phyloP scores from a whole-genome alignment of 177 flowering plant species.

The Vitis hybrid region DNA sequence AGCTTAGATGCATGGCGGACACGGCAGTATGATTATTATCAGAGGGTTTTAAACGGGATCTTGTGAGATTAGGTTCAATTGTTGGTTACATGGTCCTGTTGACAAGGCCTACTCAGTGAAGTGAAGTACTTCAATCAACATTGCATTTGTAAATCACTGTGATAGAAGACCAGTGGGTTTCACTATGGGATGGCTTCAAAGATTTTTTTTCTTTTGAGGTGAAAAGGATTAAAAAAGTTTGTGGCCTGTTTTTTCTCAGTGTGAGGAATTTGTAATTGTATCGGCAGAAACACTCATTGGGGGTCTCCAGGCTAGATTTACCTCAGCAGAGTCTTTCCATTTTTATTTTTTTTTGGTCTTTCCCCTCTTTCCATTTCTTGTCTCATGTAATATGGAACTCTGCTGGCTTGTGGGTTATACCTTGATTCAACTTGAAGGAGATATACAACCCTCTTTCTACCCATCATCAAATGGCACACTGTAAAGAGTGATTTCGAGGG shows the following conservation, averaged over 20 bases:
- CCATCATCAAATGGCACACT: slow-evolving; percentile 18
- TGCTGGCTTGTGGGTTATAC: slow-evolving; percentile 24
- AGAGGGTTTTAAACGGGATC: slow-evolving; percentile 96
- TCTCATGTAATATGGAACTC: slow-evolving; percentile 21
- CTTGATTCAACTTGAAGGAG: slow-evolving; percentile 9
- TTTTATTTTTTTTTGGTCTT: neutral
- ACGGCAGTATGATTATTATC: slow-evolving; percentile 97
- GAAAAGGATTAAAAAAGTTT: slow-evolving; percentile 16
- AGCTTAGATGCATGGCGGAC: slow-evolving; percentile 99
- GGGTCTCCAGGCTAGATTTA: slow-evolving; percentile 18
- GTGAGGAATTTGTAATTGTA: slow-evolving; percentile 33
- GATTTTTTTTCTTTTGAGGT: slow-evolving; percentile 17
- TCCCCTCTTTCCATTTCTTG: neutral
- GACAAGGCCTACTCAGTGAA: slow-evolving; percentile 10
- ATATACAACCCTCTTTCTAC: slow-evolving; percentile 9
- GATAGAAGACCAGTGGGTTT: neutral
- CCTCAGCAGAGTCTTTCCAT: slow-evolving; percentile 20
- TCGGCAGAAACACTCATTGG: slow-evolving; percentile 21
- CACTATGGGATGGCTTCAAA: slow-evolving; percentile 9
- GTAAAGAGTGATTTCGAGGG: slow-evolving; percentile 36
- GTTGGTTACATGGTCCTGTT: slow-evolving; percentile 7
- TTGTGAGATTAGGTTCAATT: slow-evolving; percentile 42
- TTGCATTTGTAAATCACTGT: slow-evolving; percentile 9
- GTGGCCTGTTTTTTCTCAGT: slow-evolving; percentile 21
- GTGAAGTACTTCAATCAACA: slow-evolving; percentile 10